phyloP scores from a whole-genome alignment of 345 rosid genomes.

The Brassica cretica region DNA sequence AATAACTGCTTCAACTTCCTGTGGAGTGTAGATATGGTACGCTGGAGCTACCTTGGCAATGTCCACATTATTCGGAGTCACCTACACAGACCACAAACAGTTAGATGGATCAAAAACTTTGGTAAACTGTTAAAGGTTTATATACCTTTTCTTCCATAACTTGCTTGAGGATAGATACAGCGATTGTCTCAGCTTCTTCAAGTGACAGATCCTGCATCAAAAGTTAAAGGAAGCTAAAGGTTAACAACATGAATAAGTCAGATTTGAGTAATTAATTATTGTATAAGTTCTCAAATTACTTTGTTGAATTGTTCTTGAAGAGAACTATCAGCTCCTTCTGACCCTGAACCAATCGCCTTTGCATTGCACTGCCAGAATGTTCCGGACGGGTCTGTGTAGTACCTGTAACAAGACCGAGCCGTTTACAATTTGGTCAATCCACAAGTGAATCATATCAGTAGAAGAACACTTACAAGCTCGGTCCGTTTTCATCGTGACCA shows the following conservation, averaged over 20 bases:
- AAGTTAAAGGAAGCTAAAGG: background rate
- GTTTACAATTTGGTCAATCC: background rate
- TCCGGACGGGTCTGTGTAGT: background rate
- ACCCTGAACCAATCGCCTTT: background rate
- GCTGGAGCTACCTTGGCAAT: background rate
- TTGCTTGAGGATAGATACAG: background rate
- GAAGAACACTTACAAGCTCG: background rate
- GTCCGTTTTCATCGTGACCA: background rate
- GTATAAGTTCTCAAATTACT: background rate
- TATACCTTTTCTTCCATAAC: background rate
- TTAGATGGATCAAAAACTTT: background rate
- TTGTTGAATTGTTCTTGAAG: background rate
- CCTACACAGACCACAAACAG: background rate
- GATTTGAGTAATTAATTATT: background rate
- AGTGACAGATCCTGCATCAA: background rate
- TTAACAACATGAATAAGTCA: background rate
- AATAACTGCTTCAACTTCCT: background rate
- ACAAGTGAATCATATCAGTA: background rate
- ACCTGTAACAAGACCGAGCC: background rate
- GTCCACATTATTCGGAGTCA: background rate
- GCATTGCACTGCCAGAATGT: background rate
- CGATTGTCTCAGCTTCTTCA: background rate
- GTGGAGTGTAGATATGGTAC: background rate
- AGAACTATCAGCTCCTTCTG: conserved; percentile 2
- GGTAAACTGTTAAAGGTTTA: background rate